These are phyloP conservation scores for Saturnispora galanensis DNA, from an alignment of 805 yeast species.

Conservation along the genomic window DNA sequence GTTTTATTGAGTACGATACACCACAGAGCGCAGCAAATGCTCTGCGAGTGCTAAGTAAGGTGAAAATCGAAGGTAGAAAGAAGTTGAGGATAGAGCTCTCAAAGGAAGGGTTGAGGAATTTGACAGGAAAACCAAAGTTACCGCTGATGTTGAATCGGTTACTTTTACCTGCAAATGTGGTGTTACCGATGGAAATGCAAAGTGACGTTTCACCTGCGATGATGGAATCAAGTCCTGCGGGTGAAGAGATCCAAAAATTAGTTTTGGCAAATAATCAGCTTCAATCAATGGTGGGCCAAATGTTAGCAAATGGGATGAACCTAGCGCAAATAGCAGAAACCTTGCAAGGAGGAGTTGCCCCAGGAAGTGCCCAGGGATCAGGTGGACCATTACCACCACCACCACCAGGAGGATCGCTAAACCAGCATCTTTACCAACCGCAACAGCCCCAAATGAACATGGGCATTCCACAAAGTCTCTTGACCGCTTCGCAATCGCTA, in stretches of 20 bases:
- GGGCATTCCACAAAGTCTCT: constrained; percentile 35
- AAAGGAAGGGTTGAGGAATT: constrained; percentile 45
- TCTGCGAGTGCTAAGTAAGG: constrained; percentile 32
- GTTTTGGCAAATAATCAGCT: constrained; percentile 25
- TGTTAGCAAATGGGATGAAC: constrained; percentile 29
- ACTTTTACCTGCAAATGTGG: constrained; percentile 48
- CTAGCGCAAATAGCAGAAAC: constrained; percentile 21
- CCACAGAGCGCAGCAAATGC: constrained; percentile 48
- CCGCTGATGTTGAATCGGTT: constrained; percentile 35
- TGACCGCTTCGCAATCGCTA: constrained; percentile 46
- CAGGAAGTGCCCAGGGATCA: background rate
- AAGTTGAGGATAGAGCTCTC: constrained; percentile 49
- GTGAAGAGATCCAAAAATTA: constrained; percentile 18
- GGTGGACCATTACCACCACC: background rate
- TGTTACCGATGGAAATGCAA: constrained; percentile 41
- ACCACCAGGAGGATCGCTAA: constrained; percentile 4
- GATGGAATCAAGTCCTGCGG: background rate
- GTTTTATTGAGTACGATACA: constrained; percentile 49
- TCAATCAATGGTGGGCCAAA: constrained; percentile 27
- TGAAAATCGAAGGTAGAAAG: constrained; percentile 37
- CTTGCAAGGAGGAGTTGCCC: background rate
- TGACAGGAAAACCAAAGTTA: constrained; percentile 27
- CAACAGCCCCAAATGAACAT: constrained; percentile 14
- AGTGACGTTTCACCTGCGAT: background rate
- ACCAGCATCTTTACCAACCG: constrained; percentile 7